phyloP scores from a whole-genome alignment of 768 basidiomycete species.

The Trametes coccinea region DNA sequence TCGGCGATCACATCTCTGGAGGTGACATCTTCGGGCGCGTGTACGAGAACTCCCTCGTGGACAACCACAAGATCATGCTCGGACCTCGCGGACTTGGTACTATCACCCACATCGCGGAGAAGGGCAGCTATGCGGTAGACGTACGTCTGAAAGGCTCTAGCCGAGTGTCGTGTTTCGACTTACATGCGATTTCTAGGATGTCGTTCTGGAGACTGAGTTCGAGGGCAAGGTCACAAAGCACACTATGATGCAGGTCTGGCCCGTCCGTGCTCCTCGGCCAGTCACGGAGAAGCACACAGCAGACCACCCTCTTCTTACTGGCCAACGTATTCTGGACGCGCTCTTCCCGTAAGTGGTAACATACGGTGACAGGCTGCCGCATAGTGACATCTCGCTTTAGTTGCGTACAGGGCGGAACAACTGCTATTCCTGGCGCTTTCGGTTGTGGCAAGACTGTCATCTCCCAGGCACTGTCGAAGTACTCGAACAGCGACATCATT shows the following conservation, averaged over 20 bases:
- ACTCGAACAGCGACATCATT: conserved; percentile 98
- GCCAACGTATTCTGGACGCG: conserved; percentile 95
- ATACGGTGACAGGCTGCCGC: neutral
- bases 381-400: conserved; percentile 36
- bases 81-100: conserved; percentile 93
- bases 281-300: conserved; percentile 95
- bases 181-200: conserved; percentile 54
- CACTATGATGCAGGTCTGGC: conserved; percentile 98
- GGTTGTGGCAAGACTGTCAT: conserved; percentile 99
- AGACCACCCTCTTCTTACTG: conserved; percentile 88
- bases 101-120: conserved; percentile 89
- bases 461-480: conserved; percentile 96
- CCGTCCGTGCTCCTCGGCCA: conserved; percentile 95
- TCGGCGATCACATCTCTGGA: conserved; percentile 96
- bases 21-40: conserved; percentile 96
- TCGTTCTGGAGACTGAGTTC: conserved; percentile 96
- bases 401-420: conserved; percentile 96
- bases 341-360: conserved; percentile 78
- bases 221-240: conserved; percentile 93
- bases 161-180: neutral
- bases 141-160: conserved; percentile 43
- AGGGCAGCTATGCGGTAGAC: conserved; percentile 89
- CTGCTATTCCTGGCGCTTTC: conserved; percentile 98
- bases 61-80: conserved; percentile 98
- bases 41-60: conserved; percentile 95